phyloP scores from a whole-genome alignment of 2,329 filamentous ascomycete genomes.

The Cladosporium sp. region DNA sequence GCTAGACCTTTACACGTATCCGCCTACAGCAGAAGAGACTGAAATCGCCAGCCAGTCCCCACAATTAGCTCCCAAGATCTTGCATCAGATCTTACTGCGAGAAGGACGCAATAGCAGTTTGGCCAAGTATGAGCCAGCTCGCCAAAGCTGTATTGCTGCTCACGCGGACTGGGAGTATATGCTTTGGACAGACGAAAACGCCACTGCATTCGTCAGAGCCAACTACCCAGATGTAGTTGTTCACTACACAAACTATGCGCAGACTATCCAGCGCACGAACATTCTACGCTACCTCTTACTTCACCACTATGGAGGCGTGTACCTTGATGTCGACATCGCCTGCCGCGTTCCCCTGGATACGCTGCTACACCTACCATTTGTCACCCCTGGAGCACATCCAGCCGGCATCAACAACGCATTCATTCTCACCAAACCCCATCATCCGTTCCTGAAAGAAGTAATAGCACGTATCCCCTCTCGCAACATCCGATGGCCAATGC shows the following conservation, averaged over 20 bases:
- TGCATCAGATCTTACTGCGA: not conserved
- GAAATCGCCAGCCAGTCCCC: too few species aligned
- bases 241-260: constrained; percentile 21
- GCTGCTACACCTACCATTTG: constrained; percentile 21
- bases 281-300: constrained; percentile 26
- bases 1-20: too few species aligned
- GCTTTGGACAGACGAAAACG: constrained; percentile 25
- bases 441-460: constrained; percentile 22
- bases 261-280: constrained; percentile 28
- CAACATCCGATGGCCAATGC: constrained; percentile 26
- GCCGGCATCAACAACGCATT: constrained; percentile 30
- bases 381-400: constrained; percentile 26
- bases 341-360: constrained; percentile 22
- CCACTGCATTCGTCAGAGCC: constrained; percentile 20
- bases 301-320: constrained; percentile 26
- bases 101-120: constrained; percentile 10
- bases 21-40: too few species aligned
- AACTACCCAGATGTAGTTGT: constrained; percentile 22
- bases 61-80: not conserved
- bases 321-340: constrained; percentile 27
- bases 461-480: constrained; percentile 19
- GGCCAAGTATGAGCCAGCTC: constrained; percentile 19
- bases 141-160: constrained; percentile 20
- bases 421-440: constrained; percentile 23
- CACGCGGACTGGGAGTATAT: constrained; percentile 23